Evolutionary conservation across 106 monocot species (phyloP).

Genomic region (Dendrobium catenatum): DNA sequence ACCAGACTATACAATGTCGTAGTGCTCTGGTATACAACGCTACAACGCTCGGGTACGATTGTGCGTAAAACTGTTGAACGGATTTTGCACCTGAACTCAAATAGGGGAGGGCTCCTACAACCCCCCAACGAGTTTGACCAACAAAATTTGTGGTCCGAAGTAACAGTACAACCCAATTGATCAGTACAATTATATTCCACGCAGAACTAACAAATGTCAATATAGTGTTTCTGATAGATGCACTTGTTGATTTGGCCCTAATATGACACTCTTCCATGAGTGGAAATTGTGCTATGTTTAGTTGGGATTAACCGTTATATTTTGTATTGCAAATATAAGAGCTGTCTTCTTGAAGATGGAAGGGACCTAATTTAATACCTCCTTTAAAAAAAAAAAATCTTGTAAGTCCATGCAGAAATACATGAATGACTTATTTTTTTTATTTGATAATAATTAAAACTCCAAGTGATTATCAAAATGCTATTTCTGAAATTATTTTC

Average conservation of each 20-base stretch:
- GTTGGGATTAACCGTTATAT: background rate
- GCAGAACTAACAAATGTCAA: background rate
- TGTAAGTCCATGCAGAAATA: background rate
- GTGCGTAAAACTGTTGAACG: no score
- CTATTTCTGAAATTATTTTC: background rate
- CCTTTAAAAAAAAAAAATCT: no score
- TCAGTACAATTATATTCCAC: no score
- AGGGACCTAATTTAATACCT: background rate
- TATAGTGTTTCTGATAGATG: background rate
- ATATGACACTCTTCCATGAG: background rate
- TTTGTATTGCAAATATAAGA: background rate
- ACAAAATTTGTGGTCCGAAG: no score
- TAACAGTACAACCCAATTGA: no score
- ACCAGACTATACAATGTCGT: no score
- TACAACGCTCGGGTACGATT: no score
- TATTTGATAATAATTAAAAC: background rate
- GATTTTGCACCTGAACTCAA: no score
- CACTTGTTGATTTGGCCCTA: background rate
- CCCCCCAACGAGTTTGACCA: no score
- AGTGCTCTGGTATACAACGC: no score
- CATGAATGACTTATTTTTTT: background rate
- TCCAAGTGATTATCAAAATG: conserved; percentile 2
- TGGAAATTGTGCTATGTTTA: background rate
- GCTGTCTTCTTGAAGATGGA: background rate
- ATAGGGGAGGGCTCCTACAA: no score